Evolutionary conservation across 2,329 filamentous ascomycete genomes (phyloP).

Genomic region (Aspergillus uvarum): DNA sequence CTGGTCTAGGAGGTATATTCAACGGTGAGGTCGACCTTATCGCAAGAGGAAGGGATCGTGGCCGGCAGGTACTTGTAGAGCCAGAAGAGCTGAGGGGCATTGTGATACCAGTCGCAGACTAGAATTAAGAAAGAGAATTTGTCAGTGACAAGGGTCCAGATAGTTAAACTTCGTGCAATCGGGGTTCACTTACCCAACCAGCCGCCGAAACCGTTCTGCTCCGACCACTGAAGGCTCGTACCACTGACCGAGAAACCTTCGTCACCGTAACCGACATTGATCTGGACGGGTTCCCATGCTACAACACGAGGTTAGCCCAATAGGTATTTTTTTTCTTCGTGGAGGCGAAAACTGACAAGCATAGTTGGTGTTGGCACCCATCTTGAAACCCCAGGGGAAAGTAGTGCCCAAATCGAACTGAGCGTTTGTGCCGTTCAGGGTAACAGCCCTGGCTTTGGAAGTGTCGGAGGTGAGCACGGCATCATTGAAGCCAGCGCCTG

Average conservation of each 20-base stretch:
- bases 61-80: conserved; percentile 25
- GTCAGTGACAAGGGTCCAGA: background rate
- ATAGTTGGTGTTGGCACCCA: conserved; percentile 32
- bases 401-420: conserved; percentile 30
- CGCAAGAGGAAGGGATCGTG: conserved; percentile 35
- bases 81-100: conserved; percentile 42
- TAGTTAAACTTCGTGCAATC: background rate
- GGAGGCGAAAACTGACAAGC: conserved; percentile 29
- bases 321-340: background rate
- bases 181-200: conserved; percentile 39
- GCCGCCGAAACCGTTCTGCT: conserved; percentile 35
- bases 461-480: conserved; percentile 33
- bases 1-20: conserved; percentile 25
- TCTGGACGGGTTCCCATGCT: conserved; percentile 40
- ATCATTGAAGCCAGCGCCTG: conserved; percentile 42
- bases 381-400: conserved; percentile 35
- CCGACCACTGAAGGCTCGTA: conserved; percentile 29
- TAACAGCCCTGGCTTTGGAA: conserved; percentile 27
- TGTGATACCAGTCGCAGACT: conserved; percentile 45
- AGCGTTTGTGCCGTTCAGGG: conserved; percentile 35
- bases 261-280: conserved; percentile 36
- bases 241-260: conserved; percentile 32
- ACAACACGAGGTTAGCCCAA: conserved; percentile 5
- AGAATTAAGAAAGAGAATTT: background rate
- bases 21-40: conserved; percentile 31